Percentiles rank a stretch among this genome's conserved stretches.
Conservation (phyloP, 257 asterid species). For the Plantago major region DNA sequence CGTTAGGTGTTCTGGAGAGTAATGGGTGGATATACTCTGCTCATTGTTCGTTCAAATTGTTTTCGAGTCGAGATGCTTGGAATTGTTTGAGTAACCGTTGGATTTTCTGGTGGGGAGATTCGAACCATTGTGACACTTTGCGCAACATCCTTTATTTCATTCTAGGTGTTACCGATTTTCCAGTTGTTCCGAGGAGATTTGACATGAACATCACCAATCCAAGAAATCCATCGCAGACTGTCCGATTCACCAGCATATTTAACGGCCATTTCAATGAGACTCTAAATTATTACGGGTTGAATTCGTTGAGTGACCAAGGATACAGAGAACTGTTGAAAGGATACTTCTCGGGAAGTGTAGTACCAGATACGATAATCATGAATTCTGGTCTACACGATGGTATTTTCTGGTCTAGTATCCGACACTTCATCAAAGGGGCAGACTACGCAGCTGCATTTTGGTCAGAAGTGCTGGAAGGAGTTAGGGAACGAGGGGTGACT, state of each 20-base stretch:
- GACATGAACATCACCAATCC: conserved; percentile 83
- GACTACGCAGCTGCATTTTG: conserved; percentile 70
- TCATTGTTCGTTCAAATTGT: conserved; percentile 84
- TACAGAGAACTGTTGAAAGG: conserved; percentile 45
- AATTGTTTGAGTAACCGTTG: conserved; percentile 54
- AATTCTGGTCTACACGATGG: conserved; percentile 93
- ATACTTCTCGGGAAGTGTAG: conserved; percentile 42
- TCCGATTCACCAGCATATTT: conserved; percentile 75
- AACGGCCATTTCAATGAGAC: conserved; percentile 70
- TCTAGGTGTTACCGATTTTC: conserved; percentile 40
- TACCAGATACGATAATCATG: conserved; percentile 81
- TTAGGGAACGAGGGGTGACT: conserved; percentile 39
- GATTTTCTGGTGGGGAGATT: conserved; percentile 99
- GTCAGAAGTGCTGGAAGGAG: conserved; percentile 48
- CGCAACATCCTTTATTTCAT: conserved; percentile 69
- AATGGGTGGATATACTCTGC: conserved; percentile 92
- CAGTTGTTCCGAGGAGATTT: conserved; percentile 51
- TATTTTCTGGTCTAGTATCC: conserved; percentile 52
- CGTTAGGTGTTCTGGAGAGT: conserved; percentile 68
- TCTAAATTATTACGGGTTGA: conserved; percentile 65
- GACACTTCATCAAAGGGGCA: conserved; percentile 50
- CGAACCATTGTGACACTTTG: conserved; percentile 84
- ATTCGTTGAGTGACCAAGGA: conserved; percentile 43
- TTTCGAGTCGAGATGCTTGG: conserved; percentile 54
- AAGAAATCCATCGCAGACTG: conserved; percentile 44